A percentile compares a stretch with the other conserved stretches of the same genome.
These are phyloP conservation scores for Metschnikowia noctiluminum DNA, from an alignment of 805 yeast genomes.

Conservation along the genomic window DNA sequence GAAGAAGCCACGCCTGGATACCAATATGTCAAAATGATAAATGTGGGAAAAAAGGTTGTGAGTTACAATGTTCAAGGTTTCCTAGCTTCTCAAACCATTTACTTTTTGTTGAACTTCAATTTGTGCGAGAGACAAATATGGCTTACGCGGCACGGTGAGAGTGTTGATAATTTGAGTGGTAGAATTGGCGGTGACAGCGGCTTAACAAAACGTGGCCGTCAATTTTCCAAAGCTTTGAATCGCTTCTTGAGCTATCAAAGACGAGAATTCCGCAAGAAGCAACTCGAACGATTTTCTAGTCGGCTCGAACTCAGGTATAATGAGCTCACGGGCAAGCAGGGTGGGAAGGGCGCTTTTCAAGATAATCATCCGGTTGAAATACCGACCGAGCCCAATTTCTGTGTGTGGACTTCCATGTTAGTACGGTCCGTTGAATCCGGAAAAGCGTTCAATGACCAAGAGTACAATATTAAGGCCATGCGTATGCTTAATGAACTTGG, in stretches of 20 bases:
- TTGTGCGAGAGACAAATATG: conserved; percentile 86
- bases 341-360: conserved; percentile 14
- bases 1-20: conserved; percentile 63
- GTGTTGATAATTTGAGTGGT: conserved; percentile 79
- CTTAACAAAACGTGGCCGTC: conserved; percentile 73
- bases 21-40: conserved; percentile 92
- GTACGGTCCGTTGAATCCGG: conserved; percentile 77
- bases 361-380: conserved; percentile 25
- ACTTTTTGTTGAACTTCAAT: conserved; percentile 80
- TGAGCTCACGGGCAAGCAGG: conserved; percentile 25
- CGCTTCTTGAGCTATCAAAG: conserved; percentile 72
- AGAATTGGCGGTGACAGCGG: conserved; percentile 89
- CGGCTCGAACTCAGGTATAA: conserved; percentile 44
- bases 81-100: conserved; percentile 88
- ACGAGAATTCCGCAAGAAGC: conserved; percentile 60
- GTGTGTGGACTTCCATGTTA: conserved; percentile 92
- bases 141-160: conserved; percentile 94
- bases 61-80: conserved; percentile 86
- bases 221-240: conserved; percentile 69
- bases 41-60: conserved; percentile 91
- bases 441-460: conserved; percentile 65
- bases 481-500: conserved; percentile 91
- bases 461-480: conserved; percentile 80
- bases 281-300: conserved; percentile 51
- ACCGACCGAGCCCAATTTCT: conserved; percentile 66